Conservation (phyloP, 2,329 filamentous ascomycete genomes). For the Penicillium italicum region DNA sequence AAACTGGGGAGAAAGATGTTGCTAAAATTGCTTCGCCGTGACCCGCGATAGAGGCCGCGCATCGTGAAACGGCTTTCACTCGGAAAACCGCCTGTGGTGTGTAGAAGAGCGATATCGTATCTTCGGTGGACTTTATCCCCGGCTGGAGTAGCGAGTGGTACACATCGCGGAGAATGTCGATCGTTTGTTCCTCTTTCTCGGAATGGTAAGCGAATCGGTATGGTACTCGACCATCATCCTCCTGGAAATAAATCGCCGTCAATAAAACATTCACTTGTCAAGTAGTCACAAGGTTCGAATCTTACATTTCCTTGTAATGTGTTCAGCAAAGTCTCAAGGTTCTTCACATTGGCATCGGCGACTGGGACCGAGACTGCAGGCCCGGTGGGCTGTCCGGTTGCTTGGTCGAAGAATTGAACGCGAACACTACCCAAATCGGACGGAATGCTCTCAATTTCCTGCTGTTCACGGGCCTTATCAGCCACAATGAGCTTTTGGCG, state of each 20-base stretch:
- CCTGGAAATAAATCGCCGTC: conserved; percentile 33
- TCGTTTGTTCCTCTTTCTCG: conserved; percentile 35
- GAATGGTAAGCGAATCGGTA: conserved; percentile 63
- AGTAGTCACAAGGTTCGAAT: neutral
- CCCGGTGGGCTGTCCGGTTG: conserved; percentile 63
- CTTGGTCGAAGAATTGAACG: conserved; percentile 84
- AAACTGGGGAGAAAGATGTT: conserved; percentile 77
- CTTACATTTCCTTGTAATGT: conserved; percentile 72
- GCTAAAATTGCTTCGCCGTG: conserved; percentile 89
- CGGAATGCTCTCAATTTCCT: conserved; percentile 66
- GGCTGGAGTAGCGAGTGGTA: conserved; percentile 53
- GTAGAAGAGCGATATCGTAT: conserved; percentile 60
- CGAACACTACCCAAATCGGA: conserved; percentile 72
- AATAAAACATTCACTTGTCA: conserved; percentile 7
- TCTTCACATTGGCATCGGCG: conserved; percentile 81
- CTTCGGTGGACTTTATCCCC: conserved; percentile 56
- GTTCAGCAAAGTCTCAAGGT: conserved; percentile 82
- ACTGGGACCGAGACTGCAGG: conserved; percentile 73
- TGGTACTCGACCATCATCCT: conserved; percentile 60
- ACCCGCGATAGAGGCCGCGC: conserved; percentile 81
- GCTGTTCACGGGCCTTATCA: conserved; percentile 68
- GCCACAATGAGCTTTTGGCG: conserved; percentile 73
- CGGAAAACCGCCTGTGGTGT: conserved; percentile 88
- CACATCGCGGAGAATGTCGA: conserved; percentile 47
- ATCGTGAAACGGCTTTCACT: conserved; percentile 86